phyloP scores from a whole-genome alignment of 1,284 basidiomycete species.

The Pascua sp. region DNA sequence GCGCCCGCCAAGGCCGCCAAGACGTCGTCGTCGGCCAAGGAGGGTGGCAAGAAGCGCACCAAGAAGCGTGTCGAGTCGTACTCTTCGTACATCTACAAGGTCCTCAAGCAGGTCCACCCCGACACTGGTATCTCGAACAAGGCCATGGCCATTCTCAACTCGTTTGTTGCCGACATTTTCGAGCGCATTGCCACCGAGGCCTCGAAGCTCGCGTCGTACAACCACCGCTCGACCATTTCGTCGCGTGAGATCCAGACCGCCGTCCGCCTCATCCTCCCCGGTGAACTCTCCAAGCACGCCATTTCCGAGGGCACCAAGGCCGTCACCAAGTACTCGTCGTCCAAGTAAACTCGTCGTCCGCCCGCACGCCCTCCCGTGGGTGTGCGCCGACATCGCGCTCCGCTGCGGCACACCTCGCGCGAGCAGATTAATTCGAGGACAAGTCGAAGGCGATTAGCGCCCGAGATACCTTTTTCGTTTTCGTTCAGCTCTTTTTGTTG shows the following conservation, averaged over 20 bases:
- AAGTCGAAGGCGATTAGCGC: too few relatives aligned
- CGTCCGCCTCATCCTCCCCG: constrained; percentile 83
- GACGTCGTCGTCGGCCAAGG: constrained; percentile 14
- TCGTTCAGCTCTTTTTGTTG: constrained; percentile 15
- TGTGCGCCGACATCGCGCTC: too few relatives aligned
- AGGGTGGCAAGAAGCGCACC: constrained; percentile 59
- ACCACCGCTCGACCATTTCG: constrained; percentile 91
- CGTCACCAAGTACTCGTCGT: constrained; percentile 56
- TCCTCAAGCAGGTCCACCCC: constrained; percentile 70
- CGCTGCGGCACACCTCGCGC: too few relatives aligned
- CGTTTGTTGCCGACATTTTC: constrained; percentile 89
- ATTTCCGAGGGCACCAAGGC: constrained; percentile 70
- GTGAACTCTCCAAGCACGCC: constrained; percentile 75
- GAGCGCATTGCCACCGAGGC: constrained; percentile 89
- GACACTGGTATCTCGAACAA: constrained; percentile 95
- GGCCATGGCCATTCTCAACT: constrained; percentile 93
- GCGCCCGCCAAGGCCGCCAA: constrained; percentile 57
- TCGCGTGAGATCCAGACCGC: constrained; percentile 91
- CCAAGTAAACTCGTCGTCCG: constrained; percentile 41
- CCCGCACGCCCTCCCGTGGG: too few relatives aligned
- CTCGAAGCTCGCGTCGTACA: constrained; percentile 88
- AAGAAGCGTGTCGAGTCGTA: constrained; percentile 87
- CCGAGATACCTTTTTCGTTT: constrained; percentile 9
- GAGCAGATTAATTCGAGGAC: too few relatives aligned
- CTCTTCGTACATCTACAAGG: constrained; percentile 90